Percentiles rank a stretch among this genome's conserved stretches.
phyloP scores from a whole-genome alignment of 2,329 filamentous ascomycete genomes.

The Zopfia rhizophila region DNA sequence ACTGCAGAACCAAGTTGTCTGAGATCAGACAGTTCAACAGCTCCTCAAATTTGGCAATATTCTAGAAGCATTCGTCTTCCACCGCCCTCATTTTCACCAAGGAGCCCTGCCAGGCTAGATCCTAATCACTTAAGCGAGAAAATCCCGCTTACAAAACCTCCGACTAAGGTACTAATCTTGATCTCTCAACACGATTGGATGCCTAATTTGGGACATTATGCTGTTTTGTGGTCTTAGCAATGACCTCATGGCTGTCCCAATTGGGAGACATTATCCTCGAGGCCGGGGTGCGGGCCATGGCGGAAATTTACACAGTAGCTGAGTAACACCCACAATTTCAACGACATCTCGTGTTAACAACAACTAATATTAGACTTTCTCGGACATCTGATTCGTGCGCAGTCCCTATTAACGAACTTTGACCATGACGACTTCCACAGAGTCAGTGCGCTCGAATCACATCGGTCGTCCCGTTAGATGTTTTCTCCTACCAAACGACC shows the following conservation, averaged over 20 bases:
- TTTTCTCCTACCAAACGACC: conserved; percentile 13
- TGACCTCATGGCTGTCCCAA: conserved; percentile 37
- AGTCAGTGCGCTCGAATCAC: conserved; percentile 21
- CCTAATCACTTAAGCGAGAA: conserved; percentile 37
- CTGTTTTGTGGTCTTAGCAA: conserved; percentile 16
- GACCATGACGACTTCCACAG: conserved; percentile 23
- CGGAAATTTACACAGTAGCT: conserved; percentile 39
- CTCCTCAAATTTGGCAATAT: conserved; percentile 32
- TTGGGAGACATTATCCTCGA: conserved; percentile 22
- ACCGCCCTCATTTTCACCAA: background rate
- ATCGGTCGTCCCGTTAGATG: conserved; percentile 22
- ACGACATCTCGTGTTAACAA: conserved; percentile 38
- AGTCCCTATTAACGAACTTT: conserved; percentile 21
- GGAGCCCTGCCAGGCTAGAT: conserved; percentile 22
- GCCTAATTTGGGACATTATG: conserved; percentile 31
- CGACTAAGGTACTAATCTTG: conserved; percentile 21
- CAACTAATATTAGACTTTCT: conserved; percentile 46
- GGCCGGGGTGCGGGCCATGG: conserved; percentile 21
- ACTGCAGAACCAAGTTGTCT: conserved; percentile 27
- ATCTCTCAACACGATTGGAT: conserved; percentile 21
- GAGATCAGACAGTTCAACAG: conserved; percentile 23
- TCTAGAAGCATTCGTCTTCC: conserved; percentile 33
- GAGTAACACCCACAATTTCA: conserved; percentile 37
- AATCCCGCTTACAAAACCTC: conserved; percentile 43
- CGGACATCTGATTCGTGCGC: conserved; percentile 31